A percentile compares a stretch with the other conserved stretches of the same genome.
Evolutionary conservation across 2,329 filamentous ascomycete species (phyloP).

Genomic region (Fusarium equiseti): DNA sequence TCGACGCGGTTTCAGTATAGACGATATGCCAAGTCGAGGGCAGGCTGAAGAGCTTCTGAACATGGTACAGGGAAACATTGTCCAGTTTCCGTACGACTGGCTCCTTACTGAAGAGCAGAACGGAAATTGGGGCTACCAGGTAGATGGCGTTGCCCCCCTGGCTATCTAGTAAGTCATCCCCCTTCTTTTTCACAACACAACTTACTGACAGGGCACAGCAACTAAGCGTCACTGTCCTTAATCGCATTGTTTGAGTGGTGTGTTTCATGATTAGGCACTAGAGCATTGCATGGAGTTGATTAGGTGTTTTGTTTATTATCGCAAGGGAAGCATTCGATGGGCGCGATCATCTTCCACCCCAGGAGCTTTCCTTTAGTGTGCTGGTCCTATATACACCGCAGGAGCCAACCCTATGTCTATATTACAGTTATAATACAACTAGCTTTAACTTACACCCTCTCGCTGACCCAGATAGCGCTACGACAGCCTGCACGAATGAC

Average conservation of each 20-base stretch:
- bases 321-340: conserved; percentile 33
- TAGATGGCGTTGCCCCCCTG: conserved; percentile 94
- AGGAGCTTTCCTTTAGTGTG: conserved; percentile 25
- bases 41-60: conserved; percentile 86
- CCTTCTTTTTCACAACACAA: not conserved
- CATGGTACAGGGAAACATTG: conserved; percentile 87
- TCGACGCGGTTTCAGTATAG: conserved; percentile 72
- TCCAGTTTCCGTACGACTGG: conserved; percentile 97
- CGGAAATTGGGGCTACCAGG: conserved; percentile 96
- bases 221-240: conserved; percentile 46
- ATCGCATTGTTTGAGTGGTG: conserved; percentile 1
- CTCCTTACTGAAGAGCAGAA: conserved; percentile 89
- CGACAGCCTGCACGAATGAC: conserved; percentile 91
- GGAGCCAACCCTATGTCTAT: conserved; percentile 23
- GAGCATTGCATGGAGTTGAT: conserved; percentile 46
- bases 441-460: conserved; percentile 66
- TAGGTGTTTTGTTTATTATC: conserved; percentile 26
- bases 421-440: conserved; percentile 48
- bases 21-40: conserved; percentile 79
- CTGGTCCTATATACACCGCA: conserved; percentile 36
- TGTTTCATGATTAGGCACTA: conserved; percentile 24
- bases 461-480: conserved; percentile 92
- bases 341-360: conserved; percentile 20
- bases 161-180: conserved; percentile 87
- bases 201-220: conserved; percentile 51